Evolutionary conservation across 371 early-diverging fungal species (phyloP), one percentile per base, ranked within the genome.

Genomic region (Syncephalastrum monosporum): DNA sequence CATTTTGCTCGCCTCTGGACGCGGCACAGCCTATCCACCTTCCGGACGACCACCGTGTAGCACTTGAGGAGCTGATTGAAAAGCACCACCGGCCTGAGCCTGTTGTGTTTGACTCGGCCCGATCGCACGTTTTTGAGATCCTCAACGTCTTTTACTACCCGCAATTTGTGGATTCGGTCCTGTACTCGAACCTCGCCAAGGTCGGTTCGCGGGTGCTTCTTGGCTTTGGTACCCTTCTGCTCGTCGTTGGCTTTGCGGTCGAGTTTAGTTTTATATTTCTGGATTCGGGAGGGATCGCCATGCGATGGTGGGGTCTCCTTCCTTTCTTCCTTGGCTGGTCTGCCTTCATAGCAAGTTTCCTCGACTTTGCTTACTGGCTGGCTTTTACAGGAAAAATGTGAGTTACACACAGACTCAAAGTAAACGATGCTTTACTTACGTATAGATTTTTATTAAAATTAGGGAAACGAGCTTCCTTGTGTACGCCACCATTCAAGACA

Each of bases 61-160:
- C 72, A 3, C 50, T 78, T 24, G 71, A 78, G 38, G 65, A 67
- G n/a, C 25, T 75, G 27, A 55, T 79, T 33, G 74, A 74, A 43
- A 61, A 63, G 17, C 68, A 76, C 17, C 67, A 72, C 24, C 67
- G 75, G 23, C 75, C 79, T 13, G 79, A 79, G 24, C 79, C 79
- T 8, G 38, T 72, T 15, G 71, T 79, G 3, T 79, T 76, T 64
- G 74, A 79, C 29, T 75, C 79, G 24, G 74, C 79, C 1, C 55
- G 68, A 21, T 53, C 70, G 0, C 71, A 79, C 52, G 74, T 79
- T 5, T 79, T 68, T 54, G 79, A 79, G 47, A 59, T 79, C 17
- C 61, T 79, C 47, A 79, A 79, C 52, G 68, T 79, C 12, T 76
- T 75, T 55, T 79, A 68, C 53, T 79, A 79, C 47, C 71, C 76